A percentile compares a stretch with the other conserved stretches of the same genome.
Evolutionary conservation across 1,284 basidiomycete genomes (phyloP).

Genomic region (Puccinia novopanici): DNA sequence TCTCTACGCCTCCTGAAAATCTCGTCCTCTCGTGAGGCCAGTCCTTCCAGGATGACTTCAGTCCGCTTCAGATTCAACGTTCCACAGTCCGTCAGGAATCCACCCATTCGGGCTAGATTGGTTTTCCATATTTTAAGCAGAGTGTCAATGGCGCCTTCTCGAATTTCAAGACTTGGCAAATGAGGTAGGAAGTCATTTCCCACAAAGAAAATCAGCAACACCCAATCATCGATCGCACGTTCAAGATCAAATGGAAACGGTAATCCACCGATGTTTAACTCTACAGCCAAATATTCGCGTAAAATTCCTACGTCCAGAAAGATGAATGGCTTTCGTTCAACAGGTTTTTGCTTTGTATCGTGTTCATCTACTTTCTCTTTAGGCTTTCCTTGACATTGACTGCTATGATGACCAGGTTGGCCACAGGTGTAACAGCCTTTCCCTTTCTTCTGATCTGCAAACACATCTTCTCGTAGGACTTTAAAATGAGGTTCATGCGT

Average conservation of each 20-base stretch:
- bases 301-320: constrained; percentile 94
- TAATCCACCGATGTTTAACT: constrained; percentile 76
- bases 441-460: constrained; percentile 70
- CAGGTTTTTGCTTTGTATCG: constrained; percentile 66
- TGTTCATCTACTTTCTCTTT: constrained; percentile 59
- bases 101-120: constrained; percentile 90
- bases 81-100: constrained; percentile 93
- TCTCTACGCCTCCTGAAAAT: constrained; percentile 91
- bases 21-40: constrained; percentile 88
- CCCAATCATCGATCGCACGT: constrained; percentile 98
- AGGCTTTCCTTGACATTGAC: constrained; percentile 69
- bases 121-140: constrained; percentile 92
- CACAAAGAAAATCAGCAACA: constrained; percentile 98
- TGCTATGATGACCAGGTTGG: constrained; percentile 88
- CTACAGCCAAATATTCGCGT: constrained; percentile 95
- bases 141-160: constrained; percentile 97
- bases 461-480: constrained; percentile 96
- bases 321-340: constrained; percentile 95
- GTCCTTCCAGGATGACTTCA: constrained; percentile 91
- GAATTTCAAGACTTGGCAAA: constrained; percentile 94
- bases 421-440: constrained; percentile 87
- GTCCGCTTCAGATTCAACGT: constrained; percentile 80
- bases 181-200: constrained; percentile 99
- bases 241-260: constrained; percentile 93
- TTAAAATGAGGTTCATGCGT: constrained; percentile 98